Base-by-base conservation (phyloP, 495 filamentous ascomycete genomes). In the Aspergillus egyptiacus region DNA sequence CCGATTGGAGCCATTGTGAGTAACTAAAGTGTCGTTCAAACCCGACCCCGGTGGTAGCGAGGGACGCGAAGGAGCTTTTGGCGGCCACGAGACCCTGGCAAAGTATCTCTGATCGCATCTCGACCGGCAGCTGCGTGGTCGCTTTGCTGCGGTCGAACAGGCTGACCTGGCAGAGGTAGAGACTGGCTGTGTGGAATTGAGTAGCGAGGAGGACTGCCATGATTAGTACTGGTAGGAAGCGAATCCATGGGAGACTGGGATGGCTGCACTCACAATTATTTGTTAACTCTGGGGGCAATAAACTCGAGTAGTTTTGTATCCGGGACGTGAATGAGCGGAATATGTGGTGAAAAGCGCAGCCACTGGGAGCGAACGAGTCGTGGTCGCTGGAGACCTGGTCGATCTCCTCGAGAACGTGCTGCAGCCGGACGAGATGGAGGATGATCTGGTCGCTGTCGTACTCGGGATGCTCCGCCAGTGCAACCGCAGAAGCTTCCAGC, bases 331-430 rank as follows among this genome's bases (percentile, higher is more conserved):
- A 23, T n/a, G 41, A 22, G 10, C 28, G 41, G 13, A 44, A 44
- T 13, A 13, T 22, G 15, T 33, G 27, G 10, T 32, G 27, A 15
- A 19, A 43, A 15, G 23, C 5, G 5, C 2, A 7, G 6, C 6
- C 6, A n/a, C 15, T 15, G 33, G 25, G 5, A 5, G 13, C 33
- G n/a, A 35, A 15, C 6, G 9, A 15, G 33, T 17, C 15, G n/a
- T 8, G 18, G 2, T 25, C 30, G 18, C 14, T 18, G 19, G 53
- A 56, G 7, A 36, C 22, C 6, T 22, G 18, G 28, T 53, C 39
- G 14, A 59, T 53, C 25, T 55, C 52, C 23, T 58, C 60, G 6
- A 50, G 41, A 13, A 56, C 15, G 22, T 33, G 48, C 46, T 62
- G 59, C 5, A 62, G 46, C 22, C 47, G 53, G 13, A 62, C 44